A percentile compares a stretch with the other conserved stretches of the same genome.
These are phyloP conservation scores for Casaregolazyma suthepensis DNA, from an alignment of 1,139 yeast species.

Conservation along the genomic window DNA sequence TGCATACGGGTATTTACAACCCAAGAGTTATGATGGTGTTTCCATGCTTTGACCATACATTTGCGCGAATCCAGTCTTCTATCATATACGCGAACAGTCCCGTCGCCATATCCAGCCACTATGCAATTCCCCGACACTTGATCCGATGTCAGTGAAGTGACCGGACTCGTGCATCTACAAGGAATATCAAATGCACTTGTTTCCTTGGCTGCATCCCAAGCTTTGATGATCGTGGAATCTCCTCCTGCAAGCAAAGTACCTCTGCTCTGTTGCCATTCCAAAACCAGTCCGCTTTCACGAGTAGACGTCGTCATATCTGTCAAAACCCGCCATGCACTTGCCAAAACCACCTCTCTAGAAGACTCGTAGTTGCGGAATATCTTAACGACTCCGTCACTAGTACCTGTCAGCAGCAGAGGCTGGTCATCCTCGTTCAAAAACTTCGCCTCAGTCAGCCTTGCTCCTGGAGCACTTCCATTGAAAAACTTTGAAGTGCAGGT, in stretches of 20 bases:
- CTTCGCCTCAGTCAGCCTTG: conserved; percentile 80
- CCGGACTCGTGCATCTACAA: conserved; percentile 83
- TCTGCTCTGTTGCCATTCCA: conserved; percentile 96
- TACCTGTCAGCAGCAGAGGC: conserved; percentile 78
- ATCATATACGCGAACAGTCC: conserved; percentile 84
- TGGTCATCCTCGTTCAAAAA: conserved; percentile 87
- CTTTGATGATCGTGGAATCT: conserved; percentile 81
- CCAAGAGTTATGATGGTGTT: conserved; percentile 47
- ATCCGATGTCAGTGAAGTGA: conserved; percentile 85
- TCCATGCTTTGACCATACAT: conserved; percentile 83
- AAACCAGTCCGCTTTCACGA: conserved; percentile 73
- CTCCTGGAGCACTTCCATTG: conserved; percentile 81
- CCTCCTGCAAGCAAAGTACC: conserved; percentile 92
- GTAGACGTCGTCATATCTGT: conserved; percentile 56
- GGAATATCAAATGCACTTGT: conserved; percentile 82
- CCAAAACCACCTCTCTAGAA: conserved; percentile 49
- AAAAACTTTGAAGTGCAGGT: conserved; percentile 60
- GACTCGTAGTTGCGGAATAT: conserved; percentile 74
- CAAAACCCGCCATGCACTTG: conserved; percentile 90
- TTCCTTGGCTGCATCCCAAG: conserved; percentile 98
- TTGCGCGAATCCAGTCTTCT: conserved; percentile 79
- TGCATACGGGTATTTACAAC: conserved; percentile 88
- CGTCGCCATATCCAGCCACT: conserved; percentile 92
- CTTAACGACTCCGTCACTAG: conserved; percentile 89
- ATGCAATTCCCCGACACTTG: conserved; percentile 93